Base-by-base conservation (phyloP, 106 monocot genomes). In the Gastrodia elata region DNA sequence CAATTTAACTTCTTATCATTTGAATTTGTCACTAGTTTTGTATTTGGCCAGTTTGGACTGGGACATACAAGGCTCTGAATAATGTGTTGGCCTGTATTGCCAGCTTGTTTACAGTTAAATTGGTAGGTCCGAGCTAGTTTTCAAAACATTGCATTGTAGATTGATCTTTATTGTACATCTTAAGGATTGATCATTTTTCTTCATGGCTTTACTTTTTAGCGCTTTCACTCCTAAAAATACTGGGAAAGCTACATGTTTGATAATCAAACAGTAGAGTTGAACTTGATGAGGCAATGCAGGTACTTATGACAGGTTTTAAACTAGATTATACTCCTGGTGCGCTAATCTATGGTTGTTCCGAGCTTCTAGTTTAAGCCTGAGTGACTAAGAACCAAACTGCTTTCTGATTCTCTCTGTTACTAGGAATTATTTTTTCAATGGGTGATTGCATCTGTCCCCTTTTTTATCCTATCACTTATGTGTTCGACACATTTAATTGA, bases 291-390 rank as follows among this genome's bases (percentile, higher is more conserved):
- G 26, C 5, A 39, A 40, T 69, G 39, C 69, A 69, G 69, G 69
- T 69, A 69, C 69, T 69, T 69, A 40, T 27, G 69, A 69, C 40
- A 69, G 69, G 69, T 69, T 40, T 14, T 39, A 25, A 0, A 36
- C n/a, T n/a, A 69, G 69, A 26, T 69, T 39, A 39, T 69, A 40
- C 69, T 69, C 69, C 24, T 41, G 69, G 69, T 25, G 69, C 69
- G 69, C 69, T 69, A 11, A 36, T 67, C n/a, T 24, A 26, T 69
- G 24, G 69, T 69, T 40, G 69, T 69, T 39, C 40, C 26, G 40
- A 69, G 69, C 69, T 39, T 69, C 69, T 69, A 69, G 69, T 40
- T 69, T 20, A 26, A 37, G 69, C 69, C 69, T 69, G 69, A 41
- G 25, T 69, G 69, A 69, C 69, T 69, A 69, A 69, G 69, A 69